Conservation (phyloP, 441 rosid genomes). For the Pelargonium cotyledonis region DNA sequence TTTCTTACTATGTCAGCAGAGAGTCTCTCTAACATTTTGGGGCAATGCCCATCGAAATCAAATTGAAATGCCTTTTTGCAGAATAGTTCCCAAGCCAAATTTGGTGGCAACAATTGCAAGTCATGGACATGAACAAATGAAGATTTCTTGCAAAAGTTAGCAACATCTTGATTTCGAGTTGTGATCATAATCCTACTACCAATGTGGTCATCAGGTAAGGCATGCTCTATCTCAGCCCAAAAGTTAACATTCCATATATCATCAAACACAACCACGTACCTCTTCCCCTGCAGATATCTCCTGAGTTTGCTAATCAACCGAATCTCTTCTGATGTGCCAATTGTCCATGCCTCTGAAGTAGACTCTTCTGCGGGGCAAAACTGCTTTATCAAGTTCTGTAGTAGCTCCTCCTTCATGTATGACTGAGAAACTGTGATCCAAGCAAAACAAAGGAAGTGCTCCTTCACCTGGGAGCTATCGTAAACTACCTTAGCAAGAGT, state of each 20-base stretch:
- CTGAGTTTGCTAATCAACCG: not conserved
- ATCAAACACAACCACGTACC: not conserved
- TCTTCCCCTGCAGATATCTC: not conserved
- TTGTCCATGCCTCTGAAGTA: not conserved
- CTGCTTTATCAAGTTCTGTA: not conserved
- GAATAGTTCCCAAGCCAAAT: not conserved
- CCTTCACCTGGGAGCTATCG: not conserved
- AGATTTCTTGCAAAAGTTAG: no score
- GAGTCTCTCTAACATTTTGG: not conserved
- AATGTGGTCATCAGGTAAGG: not conserved
- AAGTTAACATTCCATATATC: not conserved
- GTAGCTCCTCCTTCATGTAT: constrained; percentile 7
- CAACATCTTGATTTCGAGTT: not conserved
- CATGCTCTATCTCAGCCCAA: not conserved
- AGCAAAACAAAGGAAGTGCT: not conserved
- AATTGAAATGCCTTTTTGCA: not conserved
- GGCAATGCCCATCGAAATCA: not conserved
- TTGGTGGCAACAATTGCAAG: not conserved
- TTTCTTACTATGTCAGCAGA: not conserved
- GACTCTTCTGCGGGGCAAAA: not conserved
- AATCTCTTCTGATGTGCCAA: not conserved
- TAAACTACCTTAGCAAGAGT: constrained; percentile 15
- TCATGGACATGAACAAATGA: not conserved
- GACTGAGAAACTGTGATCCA: constrained; percentile 10
- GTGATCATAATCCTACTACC: constrained; percentile 1